phyloP scores from a whole-genome alignment of 2,329 filamentous ascomycete genomes.

The Lachnellula suecica region DNA sequence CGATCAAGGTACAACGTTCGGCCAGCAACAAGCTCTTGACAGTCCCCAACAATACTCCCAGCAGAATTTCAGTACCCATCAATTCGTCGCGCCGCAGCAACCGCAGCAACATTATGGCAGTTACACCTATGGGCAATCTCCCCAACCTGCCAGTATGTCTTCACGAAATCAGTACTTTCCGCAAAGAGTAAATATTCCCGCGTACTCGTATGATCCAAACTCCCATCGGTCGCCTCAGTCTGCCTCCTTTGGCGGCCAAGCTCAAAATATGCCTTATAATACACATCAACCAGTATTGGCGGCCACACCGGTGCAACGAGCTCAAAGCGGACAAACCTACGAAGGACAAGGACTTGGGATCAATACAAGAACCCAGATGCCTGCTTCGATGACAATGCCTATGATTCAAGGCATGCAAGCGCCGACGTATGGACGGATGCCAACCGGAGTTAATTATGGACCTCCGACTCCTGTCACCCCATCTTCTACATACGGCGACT shows the following conservation, averaged over 20 bases:
- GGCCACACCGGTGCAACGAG: conserved; percentile 12
- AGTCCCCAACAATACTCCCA: conserved; percentile 17
- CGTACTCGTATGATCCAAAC: conserved; percentile 15
- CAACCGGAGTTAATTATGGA: conserved; percentile 4
- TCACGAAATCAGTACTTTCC: conserved; percentile 18
- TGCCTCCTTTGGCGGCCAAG: conserved; percentile 13
- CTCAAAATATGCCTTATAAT: conserved; percentile 7
- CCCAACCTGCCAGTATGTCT: conserved; percentile 7
- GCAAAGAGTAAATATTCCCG: conserved; percentile 13
- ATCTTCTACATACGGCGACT: background rate
- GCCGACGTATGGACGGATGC: conserved; percentile 6
- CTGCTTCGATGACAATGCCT: conserved; percentile 2
- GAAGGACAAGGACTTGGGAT: conserved; percentile 4
- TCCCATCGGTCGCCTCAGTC: conserved; percentile 17
- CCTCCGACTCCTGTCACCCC: background rate
- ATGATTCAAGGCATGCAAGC: conserved; percentile 8
- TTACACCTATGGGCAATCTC: conserved; percentile 16
- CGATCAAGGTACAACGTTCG: conserved; percentile 17
- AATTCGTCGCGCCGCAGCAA: conserved; percentile 6
- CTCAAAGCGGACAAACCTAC: background rate
- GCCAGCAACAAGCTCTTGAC: conserved; percentile 15
- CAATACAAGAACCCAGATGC: conserved; percentile 4
- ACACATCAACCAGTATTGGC: conserved; percentile 1
- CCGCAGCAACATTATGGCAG: conserved; percentile 10
- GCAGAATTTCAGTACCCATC: conserved; percentile 7